Conservation (phyloP, 306 rosid species). For the Rosa lucieae region DNA sequence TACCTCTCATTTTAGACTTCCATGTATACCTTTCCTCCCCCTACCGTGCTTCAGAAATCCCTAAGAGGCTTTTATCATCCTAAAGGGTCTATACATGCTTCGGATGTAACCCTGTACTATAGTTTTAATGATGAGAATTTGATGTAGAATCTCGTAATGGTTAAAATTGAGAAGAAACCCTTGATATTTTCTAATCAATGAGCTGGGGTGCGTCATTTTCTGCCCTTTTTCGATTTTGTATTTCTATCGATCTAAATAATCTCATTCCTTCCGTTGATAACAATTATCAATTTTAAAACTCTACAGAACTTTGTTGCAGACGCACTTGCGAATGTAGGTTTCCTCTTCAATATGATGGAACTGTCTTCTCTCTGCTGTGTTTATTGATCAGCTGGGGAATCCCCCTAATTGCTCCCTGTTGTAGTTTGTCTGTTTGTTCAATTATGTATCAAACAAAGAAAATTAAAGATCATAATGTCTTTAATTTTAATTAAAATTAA, state of each 20-base stretch:
- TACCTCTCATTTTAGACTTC: background rate
- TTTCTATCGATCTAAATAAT: background rate
- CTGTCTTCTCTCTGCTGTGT: background rate
- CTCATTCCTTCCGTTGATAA: background rate
- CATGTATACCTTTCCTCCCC: background rate
- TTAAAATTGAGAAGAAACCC: background rate
- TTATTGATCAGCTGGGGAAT: background rate
- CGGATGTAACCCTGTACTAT: constrained; percentile 7
- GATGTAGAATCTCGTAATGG: background rate
- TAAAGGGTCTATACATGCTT: background rate
- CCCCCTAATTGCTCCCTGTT: no score
- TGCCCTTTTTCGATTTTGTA: background rate
- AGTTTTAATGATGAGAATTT: constrained; percentile 2
- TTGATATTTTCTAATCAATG: background rate
- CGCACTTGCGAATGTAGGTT: no score
- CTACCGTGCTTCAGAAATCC: background rate
- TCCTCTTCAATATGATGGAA: background rate
- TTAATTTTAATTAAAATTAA: background rate
- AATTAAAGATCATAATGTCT: background rate
- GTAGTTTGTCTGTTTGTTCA: background rate
- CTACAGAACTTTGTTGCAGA: no score
- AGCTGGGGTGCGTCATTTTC: background rate
- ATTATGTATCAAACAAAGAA: background rate
- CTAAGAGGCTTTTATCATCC: background rate
- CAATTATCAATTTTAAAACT: no score